Conservation (phyloP, 225 moss, liverwort and hornwort species). For the Physcomitrium patens region DNA sequence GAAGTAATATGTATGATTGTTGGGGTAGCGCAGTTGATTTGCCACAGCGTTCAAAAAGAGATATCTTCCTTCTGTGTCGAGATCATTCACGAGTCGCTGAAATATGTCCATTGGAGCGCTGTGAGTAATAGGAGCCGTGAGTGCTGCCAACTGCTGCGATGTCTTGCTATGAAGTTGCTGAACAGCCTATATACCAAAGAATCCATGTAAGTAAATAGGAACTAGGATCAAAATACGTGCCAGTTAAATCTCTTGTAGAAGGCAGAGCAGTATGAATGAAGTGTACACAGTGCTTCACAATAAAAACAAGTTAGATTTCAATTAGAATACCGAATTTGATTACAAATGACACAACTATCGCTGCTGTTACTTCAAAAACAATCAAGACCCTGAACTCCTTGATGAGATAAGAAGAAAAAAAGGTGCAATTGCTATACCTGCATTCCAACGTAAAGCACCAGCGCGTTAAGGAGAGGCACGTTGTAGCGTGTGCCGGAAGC, state of each 20-base stretch:
- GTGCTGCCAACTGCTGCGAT: constrained; percentile 83
- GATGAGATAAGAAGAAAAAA: not conserved
- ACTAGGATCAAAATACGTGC: constrained; percentile 3
- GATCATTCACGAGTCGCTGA: constrained; percentile 81
- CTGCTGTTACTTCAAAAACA: not conserved
- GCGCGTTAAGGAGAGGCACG: constrained; percentile 88
- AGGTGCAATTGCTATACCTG: constrained; percentile 53
- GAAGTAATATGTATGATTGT: constrained; percentile 78
- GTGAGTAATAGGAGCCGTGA: constrained; percentile 71
- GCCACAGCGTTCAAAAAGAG: constrained; percentile 84
- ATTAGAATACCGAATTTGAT: not conserved
- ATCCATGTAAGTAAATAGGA: constrained; percentile 27
- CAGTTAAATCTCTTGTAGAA: constrained; percentile 1
- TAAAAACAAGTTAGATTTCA: not conserved
- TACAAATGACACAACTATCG: not conserved
- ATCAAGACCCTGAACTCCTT: not conserved
- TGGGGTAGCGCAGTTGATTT: constrained; percentile 74
- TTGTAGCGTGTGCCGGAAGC: constrained; percentile 86
- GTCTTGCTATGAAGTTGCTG: constrained; percentile 93
- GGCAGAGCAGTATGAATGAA: not conserved
- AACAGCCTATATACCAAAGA: constrained; percentile 59
- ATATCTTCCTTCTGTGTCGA: constrained; percentile 95
- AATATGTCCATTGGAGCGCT: constrained; percentile 87
- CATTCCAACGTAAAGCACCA: constrained; percentile 93
- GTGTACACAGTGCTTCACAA: constrained; percentile 14